phyloP scores from a whole-genome alignment of 2,329 filamentous ascomycete genomes.

The Sporothrix variecibatus region DNA sequence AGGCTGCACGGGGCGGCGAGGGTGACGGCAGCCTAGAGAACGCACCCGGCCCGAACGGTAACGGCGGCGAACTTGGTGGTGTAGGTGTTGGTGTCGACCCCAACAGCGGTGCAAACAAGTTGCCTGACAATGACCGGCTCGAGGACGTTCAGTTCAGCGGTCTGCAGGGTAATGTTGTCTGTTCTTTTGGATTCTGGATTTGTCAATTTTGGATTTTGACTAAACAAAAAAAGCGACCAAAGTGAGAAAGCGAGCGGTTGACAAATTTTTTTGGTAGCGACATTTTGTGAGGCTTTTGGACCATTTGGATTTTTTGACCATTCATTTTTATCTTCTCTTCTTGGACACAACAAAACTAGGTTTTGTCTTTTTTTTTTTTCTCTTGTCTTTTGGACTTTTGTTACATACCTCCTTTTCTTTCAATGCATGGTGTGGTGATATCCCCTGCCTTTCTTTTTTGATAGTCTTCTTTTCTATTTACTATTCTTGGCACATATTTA shows the following conservation, averaged over 20 bases:
- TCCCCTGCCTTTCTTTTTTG: no score
- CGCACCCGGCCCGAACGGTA: neutral
- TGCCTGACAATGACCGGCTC: slow-evolving; percentile 28
- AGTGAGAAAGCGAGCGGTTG: slow-evolving; percentile 2
- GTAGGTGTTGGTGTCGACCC: neutral
- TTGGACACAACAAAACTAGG: neutral
- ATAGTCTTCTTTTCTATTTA: neutral
- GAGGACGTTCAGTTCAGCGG: slow-evolving; percentile 31
- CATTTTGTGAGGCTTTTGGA: neutral
- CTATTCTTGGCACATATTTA: neutral
- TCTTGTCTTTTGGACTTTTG: neutral
- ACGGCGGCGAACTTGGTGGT: neutral
- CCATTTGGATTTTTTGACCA: neutral
- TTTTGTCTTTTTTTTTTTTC: neutral
- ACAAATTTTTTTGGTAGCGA: neutral
- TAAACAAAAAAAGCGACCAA: slow-evolving; percentile 1
- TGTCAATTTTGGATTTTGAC: neutral
- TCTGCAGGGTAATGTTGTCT: neutral
- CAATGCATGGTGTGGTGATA: neutral
- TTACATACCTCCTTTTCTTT: neutral
- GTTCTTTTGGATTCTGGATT: neutral
- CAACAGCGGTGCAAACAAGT: slow-evolving; percentile 8
- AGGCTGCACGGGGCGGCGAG: slow-evolving; percentile 17
- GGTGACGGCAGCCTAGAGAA: neutral
- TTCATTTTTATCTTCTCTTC: neutral